Conservation (phyloP, 1,284 basidiomycete genomes). For the Cerioporus squamosus region DNA sequence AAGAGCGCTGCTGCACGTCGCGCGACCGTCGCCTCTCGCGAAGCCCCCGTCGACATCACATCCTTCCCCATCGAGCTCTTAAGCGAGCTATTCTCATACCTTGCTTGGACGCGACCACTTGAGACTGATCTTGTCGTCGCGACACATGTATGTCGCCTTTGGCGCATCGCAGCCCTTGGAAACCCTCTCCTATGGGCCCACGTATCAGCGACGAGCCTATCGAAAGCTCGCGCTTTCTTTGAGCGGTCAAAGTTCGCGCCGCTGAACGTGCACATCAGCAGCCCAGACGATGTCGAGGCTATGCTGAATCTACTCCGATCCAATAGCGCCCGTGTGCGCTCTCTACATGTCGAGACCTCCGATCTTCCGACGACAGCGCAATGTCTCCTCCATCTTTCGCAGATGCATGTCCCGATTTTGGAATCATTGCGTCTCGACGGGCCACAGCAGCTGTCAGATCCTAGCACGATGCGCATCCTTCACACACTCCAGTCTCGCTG, state of each 20-base stretch:
- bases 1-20: neutral
- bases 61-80: neutral
- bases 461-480: neutral
- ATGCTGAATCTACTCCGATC: neutral
- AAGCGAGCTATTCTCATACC: neutral
- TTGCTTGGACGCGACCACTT: neutral
- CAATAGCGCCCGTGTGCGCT: neutral
- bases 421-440: neutral
- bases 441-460: neutral
- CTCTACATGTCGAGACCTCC: neutral
- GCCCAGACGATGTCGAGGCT: neutral
- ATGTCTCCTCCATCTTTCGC: neutral
- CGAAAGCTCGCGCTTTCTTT: neutral
- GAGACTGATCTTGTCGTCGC: neutral
- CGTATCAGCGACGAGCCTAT: neutral
- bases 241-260: neutral
- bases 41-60: neutral
- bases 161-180: neutral
- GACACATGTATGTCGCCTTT: neutral
- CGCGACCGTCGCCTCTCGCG: neutral
- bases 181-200: neutral
- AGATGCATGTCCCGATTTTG: neutral
- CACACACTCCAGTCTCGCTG: neutral
- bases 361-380: neutral
- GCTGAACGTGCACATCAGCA: neutral